Evolutionary conservation across 495 filamentous ascomycete species (phyloP), one percentile per base, ranked within the genome.

Genomic region (Daldinia bambusicola): DNA sequence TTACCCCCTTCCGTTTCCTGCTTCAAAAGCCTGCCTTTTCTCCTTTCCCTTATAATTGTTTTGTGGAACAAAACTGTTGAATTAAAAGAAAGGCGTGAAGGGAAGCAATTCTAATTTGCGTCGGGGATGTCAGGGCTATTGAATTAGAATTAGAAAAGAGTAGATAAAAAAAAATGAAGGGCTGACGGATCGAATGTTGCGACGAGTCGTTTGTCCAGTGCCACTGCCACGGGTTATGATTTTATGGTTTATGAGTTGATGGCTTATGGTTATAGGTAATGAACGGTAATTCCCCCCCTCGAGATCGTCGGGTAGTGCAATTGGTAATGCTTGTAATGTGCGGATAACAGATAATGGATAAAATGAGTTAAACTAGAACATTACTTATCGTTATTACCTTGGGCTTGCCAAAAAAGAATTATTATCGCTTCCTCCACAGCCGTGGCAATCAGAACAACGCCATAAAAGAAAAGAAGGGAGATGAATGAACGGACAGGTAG

Each of bases 161-260:
- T 7, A 36, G 34, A 36, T 1, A 36, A 36, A 36, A 48, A 60
- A 65, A 69, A 66, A 36, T 63, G 52, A 73, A 69, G 62, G 70
- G 66, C 63, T 37, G 40, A 57, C 18, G 40, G 66, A 66, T 73
- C 70, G 70, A 59, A 66, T 55, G 70, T 69, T 69, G 70, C 70
- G 66, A 73, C 66, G 52, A 12, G 37, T 73, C 61, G 66, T 66
- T 69, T 66, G 66, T 57, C 63, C 60, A 52, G 52, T 66, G 56
- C 37, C 53, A 66, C 66, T 63, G 62, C 16, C 26, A 26, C 26
- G 26, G 26, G 26, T 26, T 26, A 26, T 26, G 26, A 26, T 26
- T 26, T 26, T 26, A 26, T 26, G 26, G 26, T 26, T 26, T 26
- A 26, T 26, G 26, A 3, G 1, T 26, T 26, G 3, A 26, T 26